A percentile compares a stretch with the other conserved stretches of the same genome.
phyloP scores from a whole-genome alignment of 225 moss, liverwort and hornwort species.

The Bryum argenteum region DNA sequence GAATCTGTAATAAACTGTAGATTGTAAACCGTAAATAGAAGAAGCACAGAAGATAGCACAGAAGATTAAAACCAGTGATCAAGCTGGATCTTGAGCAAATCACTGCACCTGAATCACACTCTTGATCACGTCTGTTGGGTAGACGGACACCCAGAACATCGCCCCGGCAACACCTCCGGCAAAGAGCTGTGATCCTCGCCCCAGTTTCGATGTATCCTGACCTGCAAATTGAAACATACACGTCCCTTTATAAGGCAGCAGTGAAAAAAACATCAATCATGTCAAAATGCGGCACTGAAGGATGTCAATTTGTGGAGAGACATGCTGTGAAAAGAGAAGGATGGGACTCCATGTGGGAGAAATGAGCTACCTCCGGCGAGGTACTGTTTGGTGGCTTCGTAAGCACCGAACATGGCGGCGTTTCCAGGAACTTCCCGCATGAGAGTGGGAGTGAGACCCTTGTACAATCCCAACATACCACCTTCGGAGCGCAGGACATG shows the following conservation, averaged over 20 bases:
- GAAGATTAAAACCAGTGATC: too few species aligned
- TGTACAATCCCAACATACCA: conserved; percentile 70
- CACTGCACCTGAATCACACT: conserved; percentile 67
- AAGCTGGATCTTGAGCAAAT: not conserved
- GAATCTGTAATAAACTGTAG: too few species aligned
- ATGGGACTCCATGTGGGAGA: too few species aligned
- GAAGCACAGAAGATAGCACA: too few species aligned
- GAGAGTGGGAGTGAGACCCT: conserved; percentile 83
- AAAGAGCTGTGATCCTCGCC: conserved; percentile 66
- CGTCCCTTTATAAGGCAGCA: not conserved
- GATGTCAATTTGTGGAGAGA: too few species aligned
- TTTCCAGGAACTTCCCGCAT: conserved; percentile 97
- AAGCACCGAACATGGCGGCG: conserved; percentile 86
- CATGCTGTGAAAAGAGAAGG: too few species aligned
- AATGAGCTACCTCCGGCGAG: conserved; percentile 65
- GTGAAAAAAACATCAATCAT: too few species aligned
- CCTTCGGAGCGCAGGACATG: conserved; percentile 85
- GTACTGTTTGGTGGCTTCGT: conserved; percentile 86
- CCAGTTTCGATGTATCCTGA: conserved; percentile 70
- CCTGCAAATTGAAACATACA: conserved; percentile 33
- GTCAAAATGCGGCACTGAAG: too few species aligned
- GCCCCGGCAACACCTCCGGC: conserved; percentile 87
- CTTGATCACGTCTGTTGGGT: conserved; percentile 89
- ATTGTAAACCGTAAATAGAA: too few species aligned
- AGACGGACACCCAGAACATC: conserved; percentile 76